phyloP scores from a whole-genome alignment of 2,329 filamentous ascomycete genomes.

The Cryphonectria radicalis region DNA sequence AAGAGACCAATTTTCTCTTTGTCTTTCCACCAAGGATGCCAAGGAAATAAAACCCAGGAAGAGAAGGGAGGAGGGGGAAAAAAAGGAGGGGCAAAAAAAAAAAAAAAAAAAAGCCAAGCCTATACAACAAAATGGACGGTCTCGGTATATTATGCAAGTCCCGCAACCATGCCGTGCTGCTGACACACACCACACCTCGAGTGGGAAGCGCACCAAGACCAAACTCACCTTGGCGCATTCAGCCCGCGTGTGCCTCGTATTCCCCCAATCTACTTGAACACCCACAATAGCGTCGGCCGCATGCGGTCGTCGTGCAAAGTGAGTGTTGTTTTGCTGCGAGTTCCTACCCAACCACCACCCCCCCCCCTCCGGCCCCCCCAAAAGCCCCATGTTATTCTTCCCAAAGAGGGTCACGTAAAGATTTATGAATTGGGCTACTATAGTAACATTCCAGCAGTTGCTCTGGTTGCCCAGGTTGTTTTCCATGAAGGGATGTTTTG shows the following conservation, averaged over 20 bases:
- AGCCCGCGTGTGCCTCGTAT: neutral
- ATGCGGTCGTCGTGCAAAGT: neutral
- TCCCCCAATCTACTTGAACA: neutral
- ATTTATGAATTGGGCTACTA: neutral
- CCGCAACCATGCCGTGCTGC: no score
- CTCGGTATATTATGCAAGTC: no score
- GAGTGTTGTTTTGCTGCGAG: neutral
- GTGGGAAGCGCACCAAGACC: neutral
- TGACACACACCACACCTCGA: neutral
- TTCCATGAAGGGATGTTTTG: neutral
- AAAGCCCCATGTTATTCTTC: no score
- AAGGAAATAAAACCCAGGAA: no score
- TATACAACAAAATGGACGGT: neutral
- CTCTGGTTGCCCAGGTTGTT: neutral
- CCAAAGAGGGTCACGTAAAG: neutral
- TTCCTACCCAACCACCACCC: no score
- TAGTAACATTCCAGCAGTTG: neutral
- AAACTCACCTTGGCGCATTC: neutral
- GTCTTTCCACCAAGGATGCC: no score
- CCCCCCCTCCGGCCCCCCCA: no score
- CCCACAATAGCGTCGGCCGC: neutral
- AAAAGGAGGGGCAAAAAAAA: no score
- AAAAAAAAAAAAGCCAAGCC: no score
- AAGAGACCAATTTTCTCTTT: no score
- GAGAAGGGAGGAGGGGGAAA: no score